A percentile compares a stretch with the other conserved stretches of the same genome.
phyloP scores from a whole-genome alignment of 345 rosid species.

The Eucalyptus curtisii region DNA sequence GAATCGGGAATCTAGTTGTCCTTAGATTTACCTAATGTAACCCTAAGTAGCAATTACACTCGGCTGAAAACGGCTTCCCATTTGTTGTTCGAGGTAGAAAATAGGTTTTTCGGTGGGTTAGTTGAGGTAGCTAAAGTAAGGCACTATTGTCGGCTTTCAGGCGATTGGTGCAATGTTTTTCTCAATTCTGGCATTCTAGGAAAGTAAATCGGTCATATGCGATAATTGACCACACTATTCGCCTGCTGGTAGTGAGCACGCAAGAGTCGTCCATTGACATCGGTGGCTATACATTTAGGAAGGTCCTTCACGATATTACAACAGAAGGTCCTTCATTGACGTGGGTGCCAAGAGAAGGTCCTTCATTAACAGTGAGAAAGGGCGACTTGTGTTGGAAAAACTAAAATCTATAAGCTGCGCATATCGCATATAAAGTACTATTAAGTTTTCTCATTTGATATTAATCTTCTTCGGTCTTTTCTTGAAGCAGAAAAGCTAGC shows the following conservation, averaged over 20 bases:
- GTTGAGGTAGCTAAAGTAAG: not conserved
- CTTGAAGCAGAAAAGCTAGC: not conserved
- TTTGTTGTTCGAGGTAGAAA: not conserved
- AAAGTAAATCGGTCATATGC: not conserved
- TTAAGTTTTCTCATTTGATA: not conserved
- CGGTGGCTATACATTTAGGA: not conserved
- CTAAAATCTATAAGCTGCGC: not conserved
- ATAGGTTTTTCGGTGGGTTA: not conserved
- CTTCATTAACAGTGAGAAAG: not conserved
- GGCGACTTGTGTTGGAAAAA: not conserved
- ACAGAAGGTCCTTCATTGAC: not conserved
- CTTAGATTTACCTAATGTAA: not conserved
- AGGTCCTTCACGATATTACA: not conserved
- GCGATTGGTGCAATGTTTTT: not conserved
- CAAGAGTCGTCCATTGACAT: not conserved
- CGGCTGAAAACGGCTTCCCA: not conserved
- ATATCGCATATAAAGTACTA: not conserved
- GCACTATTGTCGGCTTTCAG: not conserved
- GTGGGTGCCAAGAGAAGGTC: too few relatives aligned
- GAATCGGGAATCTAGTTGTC: not conserved
- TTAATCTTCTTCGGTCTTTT: not conserved
- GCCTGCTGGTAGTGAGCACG: not conserved
- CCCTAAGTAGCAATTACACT: not conserved
- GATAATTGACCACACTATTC: not conserved
- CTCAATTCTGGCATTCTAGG: not conserved